A percentile compares a stretch with the other conserved stretches of the same genome.
These are phyloP conservation scores for Neurospora terricola DNA, from an alignment of 495 filamentous ascomycete genomes.

Conservation along the genomic window DNA sequence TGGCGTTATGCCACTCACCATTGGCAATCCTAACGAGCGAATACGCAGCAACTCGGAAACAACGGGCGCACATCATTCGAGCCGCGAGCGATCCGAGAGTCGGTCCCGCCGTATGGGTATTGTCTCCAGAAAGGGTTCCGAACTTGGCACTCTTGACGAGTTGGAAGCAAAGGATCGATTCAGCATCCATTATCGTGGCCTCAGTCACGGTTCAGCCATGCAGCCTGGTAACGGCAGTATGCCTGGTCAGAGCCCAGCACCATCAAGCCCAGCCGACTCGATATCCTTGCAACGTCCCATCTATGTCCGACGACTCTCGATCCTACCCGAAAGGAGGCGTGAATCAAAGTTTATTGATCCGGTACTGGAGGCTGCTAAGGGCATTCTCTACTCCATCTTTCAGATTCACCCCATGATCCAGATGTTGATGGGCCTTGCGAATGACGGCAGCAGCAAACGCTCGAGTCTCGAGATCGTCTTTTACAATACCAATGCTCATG, in stretches of 20 bases:
- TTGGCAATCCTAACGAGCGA: slow-evolving; percentile 65
- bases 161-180: slow-evolving; percentile 55
- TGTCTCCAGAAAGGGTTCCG: slow-evolving; percentile 62
- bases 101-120: slow-evolving; percentile 72
- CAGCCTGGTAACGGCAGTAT: slow-evolving; percentile 35
- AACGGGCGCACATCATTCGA: slow-evolving; percentile 39
- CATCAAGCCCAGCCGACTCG: slow-evolving; percentile 47
- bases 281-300: slow-evolving; percentile 39
- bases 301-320: slow-evolving; percentile 69
- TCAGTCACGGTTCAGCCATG: slow-evolving; percentile 73
- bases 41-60: slow-evolving; percentile 88
- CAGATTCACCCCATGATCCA: slow-evolving; percentile 71
- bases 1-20: slow-evolving; percentile 54
- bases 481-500: slow-evolving; percentile 63
- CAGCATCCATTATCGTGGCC: slow-evolving; percentile 64
- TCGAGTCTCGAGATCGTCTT: slow-evolving; percentile 70
- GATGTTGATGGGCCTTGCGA: slow-evolving; percentile 59
- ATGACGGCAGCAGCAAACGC: slow-evolving; percentile 54
- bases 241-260: slow-evolving; percentile 35
- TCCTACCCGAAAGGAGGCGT: slow-evolving; percentile 71
- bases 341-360: slow-evolving; percentile 48
- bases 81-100: slow-evolving; percentile 41
- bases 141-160: slow-evolving; percentile 69
- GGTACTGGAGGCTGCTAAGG: slow-evolving; percentile 69
- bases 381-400: slow-evolving; percentile 77